Percentiles rank a stretch among this genome's conserved stretches.
Conservation (phyloP, 108 stramenopile genomes). For the Cyclotella cryptica region DNA sequence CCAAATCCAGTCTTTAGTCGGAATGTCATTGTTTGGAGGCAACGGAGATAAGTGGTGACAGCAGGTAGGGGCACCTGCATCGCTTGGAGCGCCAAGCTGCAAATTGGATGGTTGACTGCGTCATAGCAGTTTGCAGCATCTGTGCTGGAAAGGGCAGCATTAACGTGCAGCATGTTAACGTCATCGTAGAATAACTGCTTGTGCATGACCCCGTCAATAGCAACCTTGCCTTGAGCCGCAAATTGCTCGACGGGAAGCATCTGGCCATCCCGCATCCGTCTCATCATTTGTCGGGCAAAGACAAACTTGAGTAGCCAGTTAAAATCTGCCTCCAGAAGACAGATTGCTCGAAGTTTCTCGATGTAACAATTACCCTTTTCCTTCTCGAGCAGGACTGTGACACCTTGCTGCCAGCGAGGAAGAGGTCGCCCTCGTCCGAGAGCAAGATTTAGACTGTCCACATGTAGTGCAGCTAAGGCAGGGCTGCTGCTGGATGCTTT, state of each 20-base stretch:
- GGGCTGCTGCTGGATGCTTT: background rate
- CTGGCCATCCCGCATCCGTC: background rate
- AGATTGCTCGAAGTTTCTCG: conserved; percentile 32
- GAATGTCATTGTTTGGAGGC: no score
- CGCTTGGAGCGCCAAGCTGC: background rate
- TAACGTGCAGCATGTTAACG: background rate
- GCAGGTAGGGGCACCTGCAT: background rate
- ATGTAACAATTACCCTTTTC: conserved; percentile 19
- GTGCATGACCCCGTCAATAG: background rate
- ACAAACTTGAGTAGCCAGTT: conserved; percentile 27
- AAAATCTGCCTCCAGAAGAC: conserved; percentile 40
- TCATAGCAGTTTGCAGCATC: no score
- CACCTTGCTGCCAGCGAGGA: conserved; percentile 6
- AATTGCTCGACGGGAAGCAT: conserved; percentile 13
- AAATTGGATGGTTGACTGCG: no score
- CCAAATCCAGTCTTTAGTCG: background rate
- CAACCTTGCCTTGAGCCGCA: background rate
- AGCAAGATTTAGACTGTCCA: background rate
- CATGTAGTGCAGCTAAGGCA: conserved; percentile 18
- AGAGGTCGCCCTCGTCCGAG: conserved; percentile 5
- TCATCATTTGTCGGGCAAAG: conserved; percentile 32
- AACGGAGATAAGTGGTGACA: background rate
- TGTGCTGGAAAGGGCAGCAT: background rate
- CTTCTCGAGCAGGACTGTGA: conserved; percentile 39
- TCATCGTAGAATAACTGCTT: conserved; percentile 9